phyloP scores from a whole-genome alignment of 176 grass and related monocot species.

The Poa annua region DNA sequence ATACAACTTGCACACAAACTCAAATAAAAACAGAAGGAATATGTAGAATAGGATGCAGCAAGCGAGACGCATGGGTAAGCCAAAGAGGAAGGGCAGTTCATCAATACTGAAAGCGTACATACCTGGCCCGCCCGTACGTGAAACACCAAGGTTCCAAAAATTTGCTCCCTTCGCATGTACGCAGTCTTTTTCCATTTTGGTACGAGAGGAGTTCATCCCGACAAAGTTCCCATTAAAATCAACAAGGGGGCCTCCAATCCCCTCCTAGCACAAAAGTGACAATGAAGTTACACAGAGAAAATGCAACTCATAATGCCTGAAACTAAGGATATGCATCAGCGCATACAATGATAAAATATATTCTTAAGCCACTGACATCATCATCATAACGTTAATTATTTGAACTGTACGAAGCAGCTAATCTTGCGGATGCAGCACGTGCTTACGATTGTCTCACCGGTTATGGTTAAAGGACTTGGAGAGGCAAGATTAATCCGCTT shows the following conservation, averaged over 20 bases:
- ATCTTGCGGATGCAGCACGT: background rate
- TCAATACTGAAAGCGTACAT: background rate
- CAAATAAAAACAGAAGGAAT: conserved; percentile 9
- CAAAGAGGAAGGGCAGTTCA: background rate
- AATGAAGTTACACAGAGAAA: conserved; percentile 3
- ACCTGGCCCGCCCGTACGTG: background rate
- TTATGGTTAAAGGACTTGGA: background rate
- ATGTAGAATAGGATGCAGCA: background rate
- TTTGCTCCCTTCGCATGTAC: background rate
- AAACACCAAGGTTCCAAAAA: background rate
- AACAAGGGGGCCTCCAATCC: conserved; percentile 7
- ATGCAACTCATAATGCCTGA: conserved; percentile 5
- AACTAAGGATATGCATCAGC: background rate
- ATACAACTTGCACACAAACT: background rate
- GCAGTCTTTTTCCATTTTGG: conserved; percentile 3
- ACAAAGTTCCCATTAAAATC: conserved; percentile 11
- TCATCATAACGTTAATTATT: background rate
- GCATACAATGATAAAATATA: background rate
- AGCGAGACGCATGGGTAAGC: background rate
- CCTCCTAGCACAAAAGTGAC: background rate
- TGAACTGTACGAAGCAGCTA: background rate
- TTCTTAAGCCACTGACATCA: background rate
- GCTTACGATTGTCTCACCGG: background rate
- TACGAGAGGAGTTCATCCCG: background rate
- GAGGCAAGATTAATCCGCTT: background rate